phyloP scores from a whole-genome alignment of 2,329 filamentous ascomycete species.

The Gremmenia infestans region DNA sequence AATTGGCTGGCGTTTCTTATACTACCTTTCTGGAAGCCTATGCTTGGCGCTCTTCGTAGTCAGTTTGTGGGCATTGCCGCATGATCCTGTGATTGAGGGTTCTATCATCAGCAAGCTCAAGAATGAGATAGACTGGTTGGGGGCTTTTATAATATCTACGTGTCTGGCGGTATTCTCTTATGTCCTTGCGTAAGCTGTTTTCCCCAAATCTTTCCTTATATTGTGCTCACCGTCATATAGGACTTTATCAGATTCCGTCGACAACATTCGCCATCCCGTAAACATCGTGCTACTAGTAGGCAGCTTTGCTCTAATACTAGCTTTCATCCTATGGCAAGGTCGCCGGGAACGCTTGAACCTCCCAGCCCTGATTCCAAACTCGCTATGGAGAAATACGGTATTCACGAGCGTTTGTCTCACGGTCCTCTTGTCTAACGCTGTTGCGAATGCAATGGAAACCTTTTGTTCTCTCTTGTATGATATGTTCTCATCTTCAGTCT shows the following conservation, averaged over 20 bases:
- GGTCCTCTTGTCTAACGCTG: conserved; percentile 42
- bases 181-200: conserved; percentile 44
- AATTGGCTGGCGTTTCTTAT: conserved; percentile 44
- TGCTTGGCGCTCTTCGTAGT: conserved; percentile 33
- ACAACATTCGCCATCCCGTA: conserved; percentile 37
- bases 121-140: conserved; percentile 50
- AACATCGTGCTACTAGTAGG: conserved; percentile 44
- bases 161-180: conserved; percentile 47
- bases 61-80: conserved; percentile 35
- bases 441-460: conserved; percentile 43
- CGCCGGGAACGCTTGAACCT: conserved; percentile 39
- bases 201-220: background rate
- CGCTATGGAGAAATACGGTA: conserved; percentile 51
- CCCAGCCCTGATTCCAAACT: conserved; percentile 57
- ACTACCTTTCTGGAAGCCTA: conserved; percentile 37
- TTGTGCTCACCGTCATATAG: background rate
- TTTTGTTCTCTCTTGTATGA: conserved; percentile 46
- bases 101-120: conserved; percentile 27
- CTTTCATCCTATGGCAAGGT: conserved; percentile 28
- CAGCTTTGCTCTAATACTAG: conserved; percentile 39
- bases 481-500: background rate
- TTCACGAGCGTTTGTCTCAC: conserved; percentile 53
- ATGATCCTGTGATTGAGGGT: conserved; percentile 24
- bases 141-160: conserved; percentile 42
- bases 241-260: conserved; percentile 35